Base-by-base conservation (phyloP, 1,284 basidiomycete species). In the Microbotryomycetes sp. region DNA sequence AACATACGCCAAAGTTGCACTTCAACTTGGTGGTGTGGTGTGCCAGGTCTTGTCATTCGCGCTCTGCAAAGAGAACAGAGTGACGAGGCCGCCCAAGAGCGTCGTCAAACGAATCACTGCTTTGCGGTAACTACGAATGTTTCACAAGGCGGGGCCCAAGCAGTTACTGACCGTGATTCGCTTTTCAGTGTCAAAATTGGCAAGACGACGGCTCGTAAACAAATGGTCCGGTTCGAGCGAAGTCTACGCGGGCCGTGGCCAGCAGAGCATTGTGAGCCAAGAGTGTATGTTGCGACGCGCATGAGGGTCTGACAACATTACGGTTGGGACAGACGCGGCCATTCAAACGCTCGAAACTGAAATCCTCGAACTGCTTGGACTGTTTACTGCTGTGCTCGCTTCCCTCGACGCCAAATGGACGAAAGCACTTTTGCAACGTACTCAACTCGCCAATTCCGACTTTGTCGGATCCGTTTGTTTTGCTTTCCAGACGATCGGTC, bases 371-470 rank as follows among this genome's bases (percentile, higher is more conserved):
- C 50, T 57, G 15, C 54, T 67, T 18, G 62, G 60, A 5, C 60
- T 66, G 30, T 54, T 69, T 5, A 30, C 55, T 11, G 53, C 28
- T 6, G 65, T 65, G 11, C 11, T 65, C 15, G 56, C 65, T 0
- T 46, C 53, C 4, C 60, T 69, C 35, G 60, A 69, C 47, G 11
- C 41, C 24, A 56, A 56, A 21, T 69, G 67, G 67, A 69, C 65
- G 0, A 51, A 60, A 9, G 67, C 67, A 5, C 54, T 69, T 3
- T 59, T 69, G 1, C 62, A 67, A 24, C 65, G 67, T 2, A 53
- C 58, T 1, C 67, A 69, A 35, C 50, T 69, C 7, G 47, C 62
- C 13, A 64, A 65, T 35, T 54, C 60, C 3, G 54, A 60, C 24
- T 69, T 69, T 16, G 56, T 28, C 30, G 21, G 4, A 1, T 3